Evolutionary conservation across 257 asterid species (phyloP), one percentile per base, ranked within the genome.

Genomic region (Leonotis leonurus): DNA sequence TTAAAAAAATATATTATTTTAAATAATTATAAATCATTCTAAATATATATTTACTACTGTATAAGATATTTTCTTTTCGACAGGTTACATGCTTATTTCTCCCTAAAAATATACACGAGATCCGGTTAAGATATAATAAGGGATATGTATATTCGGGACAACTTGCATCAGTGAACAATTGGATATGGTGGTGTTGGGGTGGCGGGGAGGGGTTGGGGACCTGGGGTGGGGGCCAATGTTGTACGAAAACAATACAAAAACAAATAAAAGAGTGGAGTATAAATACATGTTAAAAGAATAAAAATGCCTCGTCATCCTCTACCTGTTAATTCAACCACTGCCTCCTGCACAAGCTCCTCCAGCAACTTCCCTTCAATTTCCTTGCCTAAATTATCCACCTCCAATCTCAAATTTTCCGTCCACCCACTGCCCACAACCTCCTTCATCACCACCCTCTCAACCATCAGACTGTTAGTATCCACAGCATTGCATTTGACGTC

Each of bases 381-480:
- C 36, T 60, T 69, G 14, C 83, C 85, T 33, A 83, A 57, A 75
- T 58, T 70, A 63, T 75, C 89, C 60, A 48, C 69, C 75, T 84
- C 97, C 62, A 58, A 8, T 45, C 75, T 72, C 64, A 67, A 75
- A 53, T 64, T 61, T 64, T 75, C 83, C 16, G 18, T 36, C 97
- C 97, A 89, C 68, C 81, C 75, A 56, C 66, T 84, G 24, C 89
- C 89, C 62, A 43, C 81, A 65, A 86, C 83, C 75, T 89, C 94
- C 60, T 80, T 77, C 27, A 67, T 70, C 54, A 79, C 84, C 77
- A 84, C 78, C 74, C 78, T 59, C 76, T 77, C 93, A 73, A 82
- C 88, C 50, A 76, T 80, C 73, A 77, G 70, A 71, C 76, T 21
- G 69, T 56, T 29, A 24, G 67, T 70, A 64, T 77, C 94, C 78